Base-by-base conservation (phyloP, 805 yeast species). In the Myxozyma monticola region DNA sequence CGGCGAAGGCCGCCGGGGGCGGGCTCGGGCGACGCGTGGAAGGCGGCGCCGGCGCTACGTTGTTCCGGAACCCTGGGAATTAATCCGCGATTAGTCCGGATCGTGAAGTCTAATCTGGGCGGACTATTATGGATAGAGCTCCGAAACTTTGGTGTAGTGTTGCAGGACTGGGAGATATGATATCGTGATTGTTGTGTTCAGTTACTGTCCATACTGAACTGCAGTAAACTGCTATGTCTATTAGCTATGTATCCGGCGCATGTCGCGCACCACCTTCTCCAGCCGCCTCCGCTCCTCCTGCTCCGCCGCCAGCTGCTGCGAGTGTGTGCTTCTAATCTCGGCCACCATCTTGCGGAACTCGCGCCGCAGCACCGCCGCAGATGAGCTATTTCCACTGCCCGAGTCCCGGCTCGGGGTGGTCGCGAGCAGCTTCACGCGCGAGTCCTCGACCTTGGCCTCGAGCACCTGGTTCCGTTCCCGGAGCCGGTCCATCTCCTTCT, bases 231-330 rank as follows among this genome's bases (percentile, higher is more conserved):
- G n/a, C n/a, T n/a, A n/a, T n/a, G n/a, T n/a, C n/a, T n/a, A n/a
- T n/a, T n/a, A n/a, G n/a, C n/a, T n/a, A n/a, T n/a, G n/a, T 31
- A 39, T 26, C 28, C 55, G 54, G 28, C 53, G 54, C 45, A 54
- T 26, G 17, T 54, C 57, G 12, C 56, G 44, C 24, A 54, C 40
- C 1, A 51, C 48, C 37, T 46, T 45, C 43, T 54, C 56, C 38
- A 54, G 33, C 39, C 59, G 40, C 31, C 52, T 45, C 28, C 59
- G 39, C 45, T 54, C 59, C 29, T 54, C 59, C 20, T 15, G 48
- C 54, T 54, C 57, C 25, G 50, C 50, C 39, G 44, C 40, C 42
- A 54, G 20, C 14, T 37, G 48, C 26, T 39, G 42, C 28, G 45
- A 57, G 26, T 52, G 51, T 20, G 39, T 42, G 6, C 28, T 24